phyloP scores from a whole-genome alignment of 768 basidiomycete species.

The Pisolithus orientalis region DNA sequence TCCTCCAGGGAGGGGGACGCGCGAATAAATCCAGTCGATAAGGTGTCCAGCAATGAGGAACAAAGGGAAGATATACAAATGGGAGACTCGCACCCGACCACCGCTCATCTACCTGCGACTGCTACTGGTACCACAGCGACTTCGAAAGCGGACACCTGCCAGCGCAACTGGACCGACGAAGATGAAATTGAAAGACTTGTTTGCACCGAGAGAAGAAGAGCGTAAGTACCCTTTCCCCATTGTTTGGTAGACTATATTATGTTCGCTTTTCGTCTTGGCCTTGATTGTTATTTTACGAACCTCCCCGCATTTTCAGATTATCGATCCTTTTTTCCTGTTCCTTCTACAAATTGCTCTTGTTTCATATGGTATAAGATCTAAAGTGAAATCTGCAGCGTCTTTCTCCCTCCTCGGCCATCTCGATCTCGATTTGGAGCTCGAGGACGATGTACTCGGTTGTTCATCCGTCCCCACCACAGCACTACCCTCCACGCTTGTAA shows the following conservation, averaged over 20 bases:
- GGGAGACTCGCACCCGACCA: too few species aligned
- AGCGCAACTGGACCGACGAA: conserved; percentile 10
- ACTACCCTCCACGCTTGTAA: not conserved
- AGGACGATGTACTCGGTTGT: conserved; percentile 41
- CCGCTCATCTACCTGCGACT: too few species aligned
- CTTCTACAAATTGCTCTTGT: too few species aligned
- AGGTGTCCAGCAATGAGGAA: too few species aligned
- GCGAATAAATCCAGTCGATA: too few species aligned
- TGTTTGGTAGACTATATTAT: not conserved
- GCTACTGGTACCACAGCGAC: too few species aligned
- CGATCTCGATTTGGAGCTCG: conserved; percentile 66
- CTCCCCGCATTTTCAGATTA: too few species aligned
- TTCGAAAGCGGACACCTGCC: too few species aligned
- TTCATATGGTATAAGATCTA: too few species aligned
- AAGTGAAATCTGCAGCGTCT: conserved; percentile 32
- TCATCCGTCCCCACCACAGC: conserved; percentile 15
- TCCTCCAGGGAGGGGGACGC: too few species aligned
- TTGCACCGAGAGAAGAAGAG: conserved; percentile 63
- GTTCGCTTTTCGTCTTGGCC: not conserved
- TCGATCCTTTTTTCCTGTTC: too few species aligned
- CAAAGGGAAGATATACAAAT: too few species aligned
- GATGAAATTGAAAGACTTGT: conserved; percentile 34
- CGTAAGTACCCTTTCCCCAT: conserved; percentile 31
- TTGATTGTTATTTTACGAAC: not conserved
- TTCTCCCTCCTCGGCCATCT: conserved; percentile 77